Base-by-base conservation (phyloP, 2,329 filamentous ascomycete genomes). In the Aspergillus sclerotialis region DNA sequence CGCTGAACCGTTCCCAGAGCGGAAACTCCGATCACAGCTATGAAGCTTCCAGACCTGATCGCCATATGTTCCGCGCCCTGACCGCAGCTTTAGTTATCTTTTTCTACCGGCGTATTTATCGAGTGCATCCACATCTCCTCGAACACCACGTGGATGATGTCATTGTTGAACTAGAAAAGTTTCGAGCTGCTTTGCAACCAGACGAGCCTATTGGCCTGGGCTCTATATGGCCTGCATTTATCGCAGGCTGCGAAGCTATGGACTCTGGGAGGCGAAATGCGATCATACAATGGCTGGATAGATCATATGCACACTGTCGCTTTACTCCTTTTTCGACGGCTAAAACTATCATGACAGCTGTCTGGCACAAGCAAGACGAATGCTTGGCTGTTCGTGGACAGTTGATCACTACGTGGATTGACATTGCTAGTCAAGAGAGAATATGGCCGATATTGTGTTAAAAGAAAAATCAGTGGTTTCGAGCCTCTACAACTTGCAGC, bases 41-140 rank as follows among this genome's bases (percentile, higher is more conserved):
- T n/a, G 10, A 10, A 15, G 38, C 32, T 5, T 42, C 43, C 12
- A 42, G 42, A 7, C 42, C 53, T 4, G 50, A 53, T 32, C 39
- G 44, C 5, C 44, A 57, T 30, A 63, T 68, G 51, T 40, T 65
- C 6, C 52, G 55, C n/a, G 64, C 64, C 0, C 41, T 68, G 39
- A 61, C 61, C 30, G 50, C 55, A 7, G 63, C 61, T 0, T 42
- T 67, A 4, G 51, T 67, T 5, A 62, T 68, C 1, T 60, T 64
- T 26, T 67, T 67, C 43, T 67, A 67, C 38, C 50, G 62, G 2
- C 53, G 64, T 5, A 55, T 67, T 11, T 53, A 57, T 12, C 52
- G 63, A 6, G 58, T 60, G 3, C 59, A 67, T 30, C 54, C 61
- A 0, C 52, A 53, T 18, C 58, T 64, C 2, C 33, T 67, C 4